Evolutionary conservation across 495 filamentous ascomycete genomes (phyloP).

Genomic region (Penicillium silybi): DNA sequence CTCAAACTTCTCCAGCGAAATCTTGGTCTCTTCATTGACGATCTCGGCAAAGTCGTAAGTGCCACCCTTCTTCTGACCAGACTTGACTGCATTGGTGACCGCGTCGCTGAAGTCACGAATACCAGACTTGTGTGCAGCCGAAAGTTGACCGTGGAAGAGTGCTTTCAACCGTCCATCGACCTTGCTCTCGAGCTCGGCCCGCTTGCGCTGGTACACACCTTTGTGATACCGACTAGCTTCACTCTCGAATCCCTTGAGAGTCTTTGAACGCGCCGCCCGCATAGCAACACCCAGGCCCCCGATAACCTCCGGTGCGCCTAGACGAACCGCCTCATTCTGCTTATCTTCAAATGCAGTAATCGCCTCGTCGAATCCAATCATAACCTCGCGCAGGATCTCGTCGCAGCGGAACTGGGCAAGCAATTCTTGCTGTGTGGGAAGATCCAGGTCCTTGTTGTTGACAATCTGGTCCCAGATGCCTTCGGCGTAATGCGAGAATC

Average conservation of each 20-base stretch:
- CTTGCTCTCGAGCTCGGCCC: slow-evolving; percentile 76
- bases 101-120: slow-evolving; percentile 83
- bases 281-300: slow-evolving; percentile 74
- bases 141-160: slow-evolving; percentile 81
- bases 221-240: slow-evolving; percentile 95
- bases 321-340: slow-evolving; percentile 66
- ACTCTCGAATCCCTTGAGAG: slow-evolving; percentile 77
- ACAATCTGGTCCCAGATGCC: slow-evolving; percentile 98
- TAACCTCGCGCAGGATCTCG: slow-evolving; percentile 84
- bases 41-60: slow-evolving; percentile 94
- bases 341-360: slow-evolving; percentile 83
- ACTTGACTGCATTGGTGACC: slow-evolving; percentile 76
- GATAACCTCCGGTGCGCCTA: slow-evolving; percentile 68
- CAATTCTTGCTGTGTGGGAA: slow-evolving; percentile 95
- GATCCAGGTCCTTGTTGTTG: slow-evolving; percentile 94
- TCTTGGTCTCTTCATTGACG: slow-evolving; percentile 75
- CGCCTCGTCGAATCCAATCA: slow-evolving; percentile 75
- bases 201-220: slow-evolving; percentile 83
- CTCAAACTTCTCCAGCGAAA: slow-evolving; percentile 70
- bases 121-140: slow-evolving; percentile 84
- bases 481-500: slow-evolving; percentile 86
- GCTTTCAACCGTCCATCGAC: slow-evolving; percentile 82
- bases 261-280: slow-evolving; percentile 64
- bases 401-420: slow-evolving; percentile 97
- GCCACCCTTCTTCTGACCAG: slow-evolving; percentile 83